Conservation (phyloP, 2,329 filamentous ascomycete species). For the Shiraia sp. region DNA sequence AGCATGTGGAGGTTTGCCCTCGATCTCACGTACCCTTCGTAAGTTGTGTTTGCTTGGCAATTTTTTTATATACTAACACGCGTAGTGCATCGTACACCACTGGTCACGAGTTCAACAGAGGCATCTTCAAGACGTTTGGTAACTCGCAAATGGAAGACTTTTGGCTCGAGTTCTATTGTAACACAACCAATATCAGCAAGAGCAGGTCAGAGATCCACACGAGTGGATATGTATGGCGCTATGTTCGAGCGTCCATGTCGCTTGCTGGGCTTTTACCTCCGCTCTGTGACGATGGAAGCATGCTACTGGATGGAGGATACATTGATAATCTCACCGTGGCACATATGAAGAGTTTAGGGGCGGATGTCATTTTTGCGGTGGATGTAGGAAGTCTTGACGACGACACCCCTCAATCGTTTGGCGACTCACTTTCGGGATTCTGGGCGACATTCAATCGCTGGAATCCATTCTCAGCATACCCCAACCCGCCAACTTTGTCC, state of each 20-base stretch:
- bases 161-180: conserved; percentile 98
- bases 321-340: conserved; percentile 96
- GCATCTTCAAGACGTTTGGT: conserved; percentile 98
- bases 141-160: conserved; percentile 98
- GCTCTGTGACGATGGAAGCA: conserved; percentile 93
- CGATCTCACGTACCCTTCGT: conserved; percentile 91
- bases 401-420: conserved; percentile 86
- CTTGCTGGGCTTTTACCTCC: conserved; percentile 90
- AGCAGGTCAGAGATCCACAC: conserved; percentile 91
- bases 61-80: conserved; percentile 10
- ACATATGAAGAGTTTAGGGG: conserved; percentile 94
- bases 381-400: conserved; percentile 94
- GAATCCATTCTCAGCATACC: conserved; percentile 88
- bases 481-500: conserved; percentile 91
- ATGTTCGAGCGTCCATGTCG: conserved; percentile 95
- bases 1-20: conserved; percentile 99
- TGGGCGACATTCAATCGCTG: conserved; percentile 96
- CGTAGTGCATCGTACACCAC: conserved; percentile 84
- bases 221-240: conserved; percentile 95
- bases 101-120: conserved; percentile 97
- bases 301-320: conserved; percentile 95
- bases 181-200: conserved; percentile 98
- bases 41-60: conserved; percentile 19
- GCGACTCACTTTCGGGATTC: conserved; percentile 90
- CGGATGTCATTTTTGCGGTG: conserved; percentile 91